Evolutionary conservation across 169 alveolate genomes (phyloP), one percentile per base, ranked within the genome.

Genomic region (Plasmodium relictum): DNA sequence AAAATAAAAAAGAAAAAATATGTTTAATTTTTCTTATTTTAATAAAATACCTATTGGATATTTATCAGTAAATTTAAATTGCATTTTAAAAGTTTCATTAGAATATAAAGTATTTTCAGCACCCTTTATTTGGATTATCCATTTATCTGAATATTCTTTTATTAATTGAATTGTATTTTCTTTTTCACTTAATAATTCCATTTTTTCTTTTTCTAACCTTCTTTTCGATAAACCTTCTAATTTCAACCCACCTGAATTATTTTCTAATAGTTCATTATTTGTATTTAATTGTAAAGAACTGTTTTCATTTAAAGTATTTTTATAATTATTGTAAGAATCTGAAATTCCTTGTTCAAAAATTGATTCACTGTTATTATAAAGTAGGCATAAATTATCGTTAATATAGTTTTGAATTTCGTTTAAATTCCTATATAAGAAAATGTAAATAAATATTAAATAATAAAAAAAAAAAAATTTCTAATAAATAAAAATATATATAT

Each of bases 91-190:
- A 6, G 88, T 72, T 63, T 92, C 89, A 59, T 76, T 69, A 20
- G 76, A 88, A 37, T 92, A 92, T 14, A 83, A 42, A 6, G 95
- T 92, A 18, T 88, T 85, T 26, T 73, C 88, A n/a, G 95, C 95
- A 22, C 95, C 95, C 44, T 88, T 89, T 26, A 92, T 73, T 71
- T 88, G 92, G 9, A 92, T 66, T 14, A 88, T 78, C 95, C 95
- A 92, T 48, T 56, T 68, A 58, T 76, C 89, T n/a, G 89, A 42
- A 41, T 76, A 31, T 24, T 76, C 89, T 76, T 62, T 68, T 76
- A 76, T 63, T 63, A 76, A 44, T 63, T 76, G 62, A 37, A 76
- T 76, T 24, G 89, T 76, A 68, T 63, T 76, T 76, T 76, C 89
- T 16, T 65, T 76, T 76, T 76, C 71, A 26, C 26, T 63, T 76